A percentile compares a stretch with the other conserved stretches of the same genome.
Conservation (phyloP, 331 rosid species). For the Pyrus hybrid region DNA sequence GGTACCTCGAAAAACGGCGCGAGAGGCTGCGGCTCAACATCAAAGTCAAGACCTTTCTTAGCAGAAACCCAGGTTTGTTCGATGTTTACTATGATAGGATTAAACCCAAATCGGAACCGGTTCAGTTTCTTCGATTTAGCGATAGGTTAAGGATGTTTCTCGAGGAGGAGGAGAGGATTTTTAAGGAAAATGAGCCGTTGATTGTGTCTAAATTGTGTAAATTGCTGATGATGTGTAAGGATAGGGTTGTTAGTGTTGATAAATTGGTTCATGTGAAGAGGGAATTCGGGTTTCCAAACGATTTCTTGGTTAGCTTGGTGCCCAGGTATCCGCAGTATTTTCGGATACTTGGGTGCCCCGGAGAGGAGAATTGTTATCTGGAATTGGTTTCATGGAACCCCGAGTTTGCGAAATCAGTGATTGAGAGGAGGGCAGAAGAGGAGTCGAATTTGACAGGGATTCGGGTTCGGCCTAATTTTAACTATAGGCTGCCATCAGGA, state of each 20-base stretch:
- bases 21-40: constrained; percentile 49
- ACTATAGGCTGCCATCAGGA: constrained; percentile 53
- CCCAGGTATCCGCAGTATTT: constrained; percentile 61
- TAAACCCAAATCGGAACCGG: constrained; percentile 62
- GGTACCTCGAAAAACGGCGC: constrained; percentile 66
- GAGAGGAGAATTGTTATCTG: constrained; percentile 55
- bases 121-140: constrained; percentile 38
- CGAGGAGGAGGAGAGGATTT: constrained; percentile 36
- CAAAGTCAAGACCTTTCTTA: constrained; percentile 31
- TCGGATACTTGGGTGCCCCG: constrained; percentile 49
- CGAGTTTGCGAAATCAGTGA: constrained; percentile 57
- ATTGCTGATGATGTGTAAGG: constrained; percentile 65
- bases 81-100: constrained; percentile 46
- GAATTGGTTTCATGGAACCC: constrained; percentile 65
- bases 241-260: constrained; percentile 54
- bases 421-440: constrained; percentile 66
- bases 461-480: constrained; percentile 57
- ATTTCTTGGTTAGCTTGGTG: constrained; percentile 69
- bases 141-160: constrained; percentile 36
- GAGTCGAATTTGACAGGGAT: constrained; percentile 45
- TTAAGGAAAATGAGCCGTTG: constrained; percentile 35
- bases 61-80: constrained; percentile 51
- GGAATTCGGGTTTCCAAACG: constrained; percentile 75
- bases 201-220: constrained; percentile 63
- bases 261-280: constrained; percentile 71